Conservation (phyloP, 768 basidiomycete genomes). For the Megacollybia marginata region DNA sequence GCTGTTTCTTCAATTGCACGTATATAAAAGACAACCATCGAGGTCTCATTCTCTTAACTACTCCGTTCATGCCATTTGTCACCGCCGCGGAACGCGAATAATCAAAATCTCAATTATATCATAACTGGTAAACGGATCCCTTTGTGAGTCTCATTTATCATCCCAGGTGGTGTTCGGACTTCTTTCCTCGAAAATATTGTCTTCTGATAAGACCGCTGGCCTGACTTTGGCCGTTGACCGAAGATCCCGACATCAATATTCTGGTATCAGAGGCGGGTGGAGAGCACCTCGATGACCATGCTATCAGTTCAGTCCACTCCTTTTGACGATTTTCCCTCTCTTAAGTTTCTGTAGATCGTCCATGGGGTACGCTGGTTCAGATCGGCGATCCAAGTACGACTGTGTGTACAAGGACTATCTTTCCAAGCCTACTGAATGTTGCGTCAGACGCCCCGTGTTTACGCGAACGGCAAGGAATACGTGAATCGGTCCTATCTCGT, state of each 20-base stretch:
- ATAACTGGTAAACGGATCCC: neutral
- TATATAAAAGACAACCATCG: no score
- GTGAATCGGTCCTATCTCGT: neutral
- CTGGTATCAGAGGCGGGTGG: constrained; percentile 22
- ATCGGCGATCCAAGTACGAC: neutral
- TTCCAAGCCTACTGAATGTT: neutral
- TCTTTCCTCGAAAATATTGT: neutral
- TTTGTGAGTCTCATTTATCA: neutral
- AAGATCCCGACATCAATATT: constrained; percentile 24
- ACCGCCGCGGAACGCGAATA: neutral
- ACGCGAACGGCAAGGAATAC: neutral
- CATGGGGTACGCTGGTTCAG: neutral
- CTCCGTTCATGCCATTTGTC: neutral
- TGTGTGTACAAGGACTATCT: neutral
- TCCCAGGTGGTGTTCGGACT: neutral
- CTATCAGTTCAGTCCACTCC: neutral
- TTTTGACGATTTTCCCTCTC: neutral
- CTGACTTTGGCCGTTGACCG: constrained; percentile 30
- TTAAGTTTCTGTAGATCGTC: neutral
- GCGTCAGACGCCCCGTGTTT: neutral
- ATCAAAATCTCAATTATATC: neutral
- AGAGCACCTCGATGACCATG: neutral
- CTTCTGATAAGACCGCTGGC: constrained; percentile 18
- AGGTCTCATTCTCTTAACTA: no score
- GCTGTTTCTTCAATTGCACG: no score